phyloP scores from a whole-genome alignment of 2,329 filamentous ascomycete genomes.

The Stromatinia cepivora region DNA sequence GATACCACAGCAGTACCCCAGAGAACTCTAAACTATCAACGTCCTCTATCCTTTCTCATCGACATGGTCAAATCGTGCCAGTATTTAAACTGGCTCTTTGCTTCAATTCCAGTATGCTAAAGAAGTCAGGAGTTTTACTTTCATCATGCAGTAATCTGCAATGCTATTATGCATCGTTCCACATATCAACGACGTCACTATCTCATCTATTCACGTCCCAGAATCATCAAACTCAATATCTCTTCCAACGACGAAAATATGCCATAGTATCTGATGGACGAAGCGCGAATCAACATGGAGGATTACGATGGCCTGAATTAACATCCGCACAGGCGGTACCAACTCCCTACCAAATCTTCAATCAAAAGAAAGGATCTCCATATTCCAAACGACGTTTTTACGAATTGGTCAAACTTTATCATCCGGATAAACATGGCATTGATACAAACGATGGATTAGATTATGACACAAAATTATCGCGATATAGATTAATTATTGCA shows the following conservation, averaged over 20 bases:
- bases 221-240: conserved; percentile 8
- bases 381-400: conserved; percentile 88
- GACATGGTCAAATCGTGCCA: conserved; percentile 11
- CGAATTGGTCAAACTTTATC: conserved; percentile 91
- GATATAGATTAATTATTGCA: conserved; percentile 84
- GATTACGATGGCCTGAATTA: conserved; percentile 39
- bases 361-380: conserved; percentile 56
- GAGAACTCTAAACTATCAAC: not conserved
- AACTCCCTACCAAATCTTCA: conserved; percentile 89
- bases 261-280: conserved; percentile 43
- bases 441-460: conserved; percentile 51
- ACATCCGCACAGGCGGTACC: conserved; percentile 36
- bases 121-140: conserved; percentile 46
- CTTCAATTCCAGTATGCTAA: conserved; percentile 45
- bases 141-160: conserved; percentile 40
- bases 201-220: conserved; percentile 23
- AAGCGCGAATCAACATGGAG: conserved; percentile 42
- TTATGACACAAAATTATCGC: conserved; percentile 69
- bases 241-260: conserved; percentile 40
- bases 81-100: conserved; percentile 1
- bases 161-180: conserved; percentile 42
- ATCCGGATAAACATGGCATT: conserved; percentile 68
- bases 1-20: not conserved
- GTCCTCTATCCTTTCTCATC: not conserved
- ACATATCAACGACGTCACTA: conserved; percentile 39